These are phyloP conservation scores for Chlamydomonas asymmetrica DNA, from an alignment of 139 green algal genomes.

Conservation along the genomic window DNA sequence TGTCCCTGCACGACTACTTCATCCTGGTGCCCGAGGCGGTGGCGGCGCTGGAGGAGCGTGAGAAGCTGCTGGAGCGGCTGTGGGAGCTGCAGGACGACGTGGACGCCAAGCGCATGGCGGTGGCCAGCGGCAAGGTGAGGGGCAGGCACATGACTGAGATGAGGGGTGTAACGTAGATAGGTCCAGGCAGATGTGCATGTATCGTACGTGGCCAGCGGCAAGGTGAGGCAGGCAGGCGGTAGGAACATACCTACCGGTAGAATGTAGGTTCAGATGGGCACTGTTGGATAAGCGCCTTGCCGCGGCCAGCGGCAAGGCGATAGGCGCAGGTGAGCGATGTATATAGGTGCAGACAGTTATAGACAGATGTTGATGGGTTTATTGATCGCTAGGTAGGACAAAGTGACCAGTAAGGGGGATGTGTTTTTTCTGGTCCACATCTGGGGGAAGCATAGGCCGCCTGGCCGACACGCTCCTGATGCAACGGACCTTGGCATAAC, in stretches of 20 bases:
- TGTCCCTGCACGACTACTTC: conserved; percentile 50
- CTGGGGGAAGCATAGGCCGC: background rate
- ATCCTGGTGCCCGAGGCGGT: conserved; percentile 56
- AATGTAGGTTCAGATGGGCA: too few species aligned
- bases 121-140: background rate
- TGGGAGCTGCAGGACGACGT: conserved; percentile 46
- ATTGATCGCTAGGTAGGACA: too few species aligned
- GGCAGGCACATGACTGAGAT: too few species aligned
- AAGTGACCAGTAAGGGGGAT: too few species aligned
- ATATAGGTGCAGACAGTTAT: too few species aligned
- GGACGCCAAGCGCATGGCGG: conserved; percentile 22
- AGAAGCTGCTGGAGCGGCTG: conserved; percentile 36
- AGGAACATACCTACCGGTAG: background rate
- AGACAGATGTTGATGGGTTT: too few species aligned
- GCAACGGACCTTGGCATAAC: background rate
- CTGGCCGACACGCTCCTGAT: background rate
- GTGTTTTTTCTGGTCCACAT: background rate
- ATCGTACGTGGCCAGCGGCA: background rate
- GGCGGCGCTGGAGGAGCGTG: conserved; percentile 46
- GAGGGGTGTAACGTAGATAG: too few species aligned
- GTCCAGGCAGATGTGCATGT: too few species aligned
- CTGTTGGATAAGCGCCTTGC: background rate
- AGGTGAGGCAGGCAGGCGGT: background rate
- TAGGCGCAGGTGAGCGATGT: too few species aligned
- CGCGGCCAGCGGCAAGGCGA: too few species aligned